Base-by-base conservation (phyloP, 1,284 basidiomycete species). In the Xerocomus cyaneibrunnescens region DNA sequence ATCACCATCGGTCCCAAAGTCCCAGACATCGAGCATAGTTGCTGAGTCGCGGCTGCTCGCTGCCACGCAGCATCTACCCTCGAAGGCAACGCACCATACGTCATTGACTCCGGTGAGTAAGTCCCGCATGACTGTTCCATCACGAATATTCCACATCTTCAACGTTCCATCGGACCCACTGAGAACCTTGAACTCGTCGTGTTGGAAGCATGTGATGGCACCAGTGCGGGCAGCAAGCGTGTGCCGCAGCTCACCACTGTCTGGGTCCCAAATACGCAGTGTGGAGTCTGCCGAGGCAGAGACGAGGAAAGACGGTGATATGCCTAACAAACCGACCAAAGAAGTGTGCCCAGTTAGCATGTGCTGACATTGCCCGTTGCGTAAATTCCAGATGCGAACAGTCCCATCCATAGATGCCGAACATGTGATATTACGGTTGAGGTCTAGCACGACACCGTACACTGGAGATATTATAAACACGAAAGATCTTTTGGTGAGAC, bases 321-420 rank as follows among this genome's bases (percentile, higher is more conserved):
- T 76, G 1, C 89, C 92, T 0, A 95, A 78, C 0, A 95, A 76
- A 12, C 92, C 93, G 30, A 95, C 92, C 25, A 95, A 80, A 7
- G 92, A 94, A 0, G 89, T 93, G 65, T 95, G 92, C 0, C 93
- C 93, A 1, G 84, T 84, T 16, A 98, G 77, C 1, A 85, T 85
- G 62, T 92, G 85, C 35, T 87, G 79, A 57, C 87, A 90, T 62
- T 85, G 78, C 1, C 94, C 94, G 1, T 81, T 91, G 40, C 78
- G 80, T 27, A 94, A 74, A 60, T 90, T 89, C 94, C 94, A 98
- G 31, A 98, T 84, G 48, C 91, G 89, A 58, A 97, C 94, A 3
- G 92, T 94, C 48, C 92, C 89, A 68, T 97, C 94, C 93, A 97
- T 95, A 1, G 94, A 97, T 6, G 94, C 94, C 1, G 94, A 97